phyloP scores from a whole-genome alignment of 2,329 filamentous ascomycete species.

The Emmonsiellopsis sp. region DNA sequence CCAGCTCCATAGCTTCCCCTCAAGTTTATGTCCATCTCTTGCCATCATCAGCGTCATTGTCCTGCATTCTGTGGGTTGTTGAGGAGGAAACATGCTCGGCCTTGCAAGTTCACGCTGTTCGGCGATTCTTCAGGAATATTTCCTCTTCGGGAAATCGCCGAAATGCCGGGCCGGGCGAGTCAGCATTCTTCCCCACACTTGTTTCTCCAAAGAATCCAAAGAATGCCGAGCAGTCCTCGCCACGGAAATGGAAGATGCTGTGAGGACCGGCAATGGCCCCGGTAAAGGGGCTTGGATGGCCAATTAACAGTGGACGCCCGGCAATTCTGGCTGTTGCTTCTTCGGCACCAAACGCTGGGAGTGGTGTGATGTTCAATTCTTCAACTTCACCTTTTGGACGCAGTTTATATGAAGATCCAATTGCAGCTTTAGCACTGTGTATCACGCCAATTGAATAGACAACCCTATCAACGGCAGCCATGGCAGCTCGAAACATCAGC shows the following conservation, averaged over 20 bases:
- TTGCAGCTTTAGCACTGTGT: neutral
- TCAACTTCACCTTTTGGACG: no score
- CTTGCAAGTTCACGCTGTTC: neutral
- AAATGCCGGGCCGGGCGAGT: neutral
- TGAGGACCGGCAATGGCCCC: no score
- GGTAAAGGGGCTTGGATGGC: no score
- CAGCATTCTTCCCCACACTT: neutral
- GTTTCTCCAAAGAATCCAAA: neutral
- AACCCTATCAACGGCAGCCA: neutral
- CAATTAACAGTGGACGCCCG: no score
- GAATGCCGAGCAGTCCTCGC: neutral
- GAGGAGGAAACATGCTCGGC: no score
- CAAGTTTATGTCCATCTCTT: no score
- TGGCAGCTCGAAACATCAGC: constrained; percentile 12
- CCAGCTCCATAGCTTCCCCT: no score
- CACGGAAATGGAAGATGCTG: neutral
- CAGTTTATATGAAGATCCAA: neutral
- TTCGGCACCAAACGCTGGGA: no score
- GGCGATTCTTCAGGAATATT: neutral
- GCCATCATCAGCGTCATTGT: neutral
- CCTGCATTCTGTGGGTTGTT: no score
- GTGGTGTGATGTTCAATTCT: no score
- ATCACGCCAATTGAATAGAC: neutral
- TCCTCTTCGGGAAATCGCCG: neutral
- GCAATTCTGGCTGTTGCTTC: no score